Base-by-base conservation (phyloP, 257 asterid genomes). In the Osmanthus fragrans region DNA sequence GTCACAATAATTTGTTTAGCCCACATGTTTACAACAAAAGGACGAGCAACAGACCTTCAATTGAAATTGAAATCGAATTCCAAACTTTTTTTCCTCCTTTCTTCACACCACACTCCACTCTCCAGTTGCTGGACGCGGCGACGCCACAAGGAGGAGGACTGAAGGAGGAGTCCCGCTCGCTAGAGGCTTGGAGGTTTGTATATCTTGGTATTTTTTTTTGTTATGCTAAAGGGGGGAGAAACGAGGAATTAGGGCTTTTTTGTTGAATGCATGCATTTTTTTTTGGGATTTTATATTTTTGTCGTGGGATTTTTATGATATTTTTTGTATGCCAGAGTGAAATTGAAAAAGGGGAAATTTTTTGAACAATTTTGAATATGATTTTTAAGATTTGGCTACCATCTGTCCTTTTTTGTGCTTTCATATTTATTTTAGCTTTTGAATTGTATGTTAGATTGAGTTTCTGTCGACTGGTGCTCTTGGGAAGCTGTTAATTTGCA, bases 401-500 rank as follows among this genome's bases (percentile, higher is more conserved):
- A 36, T 49, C 11, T 3, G 63, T 5, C 1, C 40, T 65, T 71
- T 65, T 71, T 56, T 51, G 5, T 66, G 56, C 25, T 56, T 76
- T 68, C 65, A 54, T 71, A 42, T 54, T 39, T 42, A 51, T 34
- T 76, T 60, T 72, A 58, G 76, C 54, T 51, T 79, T 36, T 73
- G 27, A 21, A 73, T 49, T 56, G 71, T 70, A 66, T 45, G 4
- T 5, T 45, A 19, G 51, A 19, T 45, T 15, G 5, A 45, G 51
- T 3, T 15, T 12, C 51, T 45, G 4, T 45, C 3, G 51, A 13
- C 13, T 45, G 51, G 11, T 76, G 74, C 77, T 68, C 54, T 70
- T 73, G 64, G 29, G 10, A 70, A 73, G 76, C 39, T 29, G 63
- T 49, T 36, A 39, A 8, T n/a, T 73, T 66, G 63, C 63, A 51